phyloP scores from a whole-genome alignment of 2,329 filamentous ascomycete species.

The Cyanodermella asteris region DNA sequence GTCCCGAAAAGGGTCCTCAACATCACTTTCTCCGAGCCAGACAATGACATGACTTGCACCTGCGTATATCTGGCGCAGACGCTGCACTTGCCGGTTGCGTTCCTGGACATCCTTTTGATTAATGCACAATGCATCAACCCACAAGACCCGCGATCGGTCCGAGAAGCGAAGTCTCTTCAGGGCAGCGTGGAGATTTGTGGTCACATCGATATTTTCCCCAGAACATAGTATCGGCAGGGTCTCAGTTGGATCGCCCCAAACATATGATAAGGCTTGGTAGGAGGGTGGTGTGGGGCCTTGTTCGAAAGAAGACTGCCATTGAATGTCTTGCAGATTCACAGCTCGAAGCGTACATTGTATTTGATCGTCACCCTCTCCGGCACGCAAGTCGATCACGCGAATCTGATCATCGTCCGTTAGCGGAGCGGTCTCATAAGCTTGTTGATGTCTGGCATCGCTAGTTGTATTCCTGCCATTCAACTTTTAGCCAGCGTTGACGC shows the following conservation, averaged over 20 bases:
- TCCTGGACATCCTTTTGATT: background rate
- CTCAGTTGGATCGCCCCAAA: background rate
- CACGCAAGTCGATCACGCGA: too few relatives aligned
- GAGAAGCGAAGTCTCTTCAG: conserved; percentile 1
- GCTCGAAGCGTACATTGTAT: too few relatives aligned
- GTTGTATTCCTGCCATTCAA: too few relatives aligned
- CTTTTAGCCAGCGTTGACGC: too few relatives aligned
- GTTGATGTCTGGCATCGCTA: too few relatives aligned
- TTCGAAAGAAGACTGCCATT: conserved; percentile 1
- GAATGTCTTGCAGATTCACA: too few relatives aligned
- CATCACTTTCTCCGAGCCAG: background rate
- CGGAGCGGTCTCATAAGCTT: too few relatives aligned
- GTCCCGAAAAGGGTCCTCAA: too few relatives aligned
- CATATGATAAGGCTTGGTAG: background rate
- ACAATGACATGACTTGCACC: background rate
- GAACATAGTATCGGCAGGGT: background rate
- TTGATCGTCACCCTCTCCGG: too few relatives aligned
- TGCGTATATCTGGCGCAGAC: background rate
- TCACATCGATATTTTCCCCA: too few relatives aligned
- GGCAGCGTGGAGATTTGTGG: background rate
- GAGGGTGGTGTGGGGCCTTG: too few relatives aligned
- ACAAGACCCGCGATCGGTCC: background rate
- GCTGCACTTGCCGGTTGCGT: background rate
- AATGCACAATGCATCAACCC: background rate
- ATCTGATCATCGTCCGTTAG: too few relatives aligned